These are phyloP conservation scores for Dendrobium chrysotoxum DNA, from an alignment of 106 monocot genomes.

Conservation along the genomic window DNA sequence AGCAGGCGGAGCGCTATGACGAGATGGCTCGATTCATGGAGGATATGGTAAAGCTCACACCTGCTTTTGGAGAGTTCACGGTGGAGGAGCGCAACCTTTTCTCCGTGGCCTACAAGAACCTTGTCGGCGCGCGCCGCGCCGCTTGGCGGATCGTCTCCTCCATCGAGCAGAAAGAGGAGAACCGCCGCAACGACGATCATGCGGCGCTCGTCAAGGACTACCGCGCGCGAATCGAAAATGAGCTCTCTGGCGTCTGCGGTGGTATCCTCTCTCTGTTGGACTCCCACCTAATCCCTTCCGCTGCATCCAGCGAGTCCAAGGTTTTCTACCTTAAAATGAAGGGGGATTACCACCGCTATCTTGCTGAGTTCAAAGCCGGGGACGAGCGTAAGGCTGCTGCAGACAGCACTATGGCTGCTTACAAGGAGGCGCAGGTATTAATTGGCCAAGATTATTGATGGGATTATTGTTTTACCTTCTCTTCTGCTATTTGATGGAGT, in stretches of 20 bases:
- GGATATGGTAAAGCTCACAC: conserved; percentile 3
- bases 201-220: conserved; percentile 13
- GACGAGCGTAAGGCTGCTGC: conserved; percentile 14
- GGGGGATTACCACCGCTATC: conserved; percentile 17
- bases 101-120: conserved; percentile 19
- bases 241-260: conserved; percentile 8
- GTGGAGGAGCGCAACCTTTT: conserved; percentile 12
- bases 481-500: neutral
- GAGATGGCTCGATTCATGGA: conserved; percentile 9
- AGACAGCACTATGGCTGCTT: conserved; percentile 14
- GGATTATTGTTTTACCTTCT: neutral
- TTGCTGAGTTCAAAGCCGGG: conserved; percentile 14
- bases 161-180: conserved; percentile 18
- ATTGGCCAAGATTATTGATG: neutral
- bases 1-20: conserved; percentile 10
- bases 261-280: conserved; percentile 11
- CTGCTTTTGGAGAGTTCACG: conserved; percentile 8
- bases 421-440: conserved; percentile 14
- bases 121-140: conserved; percentile 15
- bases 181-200: conserved; percentile 16
- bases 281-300: conserved; percentile 5
- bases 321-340: conserved; percentile 21
- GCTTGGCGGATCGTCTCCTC: conserved; percentile 20
- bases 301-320: conserved; percentile 13
- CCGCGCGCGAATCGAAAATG: conserved; percentile 9